Evolutionary conservation across 2,329 filamentous ascomycete genomes (phyloP).

Genomic region (Cordyceps cateniannulata): DNA sequence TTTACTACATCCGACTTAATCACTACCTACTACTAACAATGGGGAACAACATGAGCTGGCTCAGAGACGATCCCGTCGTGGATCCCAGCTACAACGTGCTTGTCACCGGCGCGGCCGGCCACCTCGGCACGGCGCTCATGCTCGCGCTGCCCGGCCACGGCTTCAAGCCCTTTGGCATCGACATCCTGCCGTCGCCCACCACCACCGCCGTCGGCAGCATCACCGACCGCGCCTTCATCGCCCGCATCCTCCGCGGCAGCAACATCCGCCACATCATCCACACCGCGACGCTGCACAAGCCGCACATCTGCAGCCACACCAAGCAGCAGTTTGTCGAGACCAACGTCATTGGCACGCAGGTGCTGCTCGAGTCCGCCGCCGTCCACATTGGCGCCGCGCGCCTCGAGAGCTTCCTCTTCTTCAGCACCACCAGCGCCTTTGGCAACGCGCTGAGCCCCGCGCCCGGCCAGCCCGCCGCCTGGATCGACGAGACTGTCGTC

Average conservation of each 20-base stretch:
- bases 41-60: no score
- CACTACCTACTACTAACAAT: no score
- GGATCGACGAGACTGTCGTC: constrained; percentile 36
- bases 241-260: constrained; percentile 24
- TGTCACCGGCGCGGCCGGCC: constrained; percentile 40
- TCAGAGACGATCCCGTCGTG: no score
- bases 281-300: constrained; percentile 41
- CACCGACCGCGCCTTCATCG: constrained; percentile 28
- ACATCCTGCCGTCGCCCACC: constrained; percentile 32
- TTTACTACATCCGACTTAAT: no score
- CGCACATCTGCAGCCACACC: constrained; percentile 38
- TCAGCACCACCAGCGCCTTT: constrained; percentile 41
- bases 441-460: constrained; percentile 32
- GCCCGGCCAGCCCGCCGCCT: constrained; percentile 31
- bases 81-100: constrained; percentile 27
- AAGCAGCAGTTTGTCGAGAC: constrained; percentile 37
- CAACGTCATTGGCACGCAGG: constrained; percentile 38
- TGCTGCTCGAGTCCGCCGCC: constrained; percentile 36
- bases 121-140: constrained; percentile 41
- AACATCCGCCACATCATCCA: constrained; percentile 36
- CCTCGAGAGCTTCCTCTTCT: constrained; percentile 36
- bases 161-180: constrained; percentile 36
- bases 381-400: constrained; percentile 18
- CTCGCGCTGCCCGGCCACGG: constrained; percentile 32
- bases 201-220: constrained; percentile 33